These are phyloP conservation scores for Papiliotrema terrestris DNA, from an alignment of 1,284 basidiomycete genomes.

Conservation along the genomic window DNA sequence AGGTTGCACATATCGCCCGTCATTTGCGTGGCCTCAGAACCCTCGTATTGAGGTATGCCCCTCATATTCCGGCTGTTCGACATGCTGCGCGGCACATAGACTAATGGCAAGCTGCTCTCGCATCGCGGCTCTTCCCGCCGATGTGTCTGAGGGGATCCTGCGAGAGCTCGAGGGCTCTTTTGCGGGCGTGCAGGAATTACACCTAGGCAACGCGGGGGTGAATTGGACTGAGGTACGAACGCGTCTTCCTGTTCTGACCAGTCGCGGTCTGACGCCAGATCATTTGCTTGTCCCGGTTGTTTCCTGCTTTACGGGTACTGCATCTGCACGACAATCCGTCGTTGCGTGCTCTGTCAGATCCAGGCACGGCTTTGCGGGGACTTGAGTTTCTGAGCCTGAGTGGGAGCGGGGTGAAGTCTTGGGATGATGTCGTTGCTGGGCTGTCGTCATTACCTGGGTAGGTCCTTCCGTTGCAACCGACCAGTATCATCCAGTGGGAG, in stretches of 20 bases:
- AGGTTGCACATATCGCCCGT: constrained; percentile 61
- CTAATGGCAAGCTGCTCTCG: constrained; percentile 44
- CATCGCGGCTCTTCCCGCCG: constrained; percentile 59
- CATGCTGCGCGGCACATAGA: constrained; percentile 1
- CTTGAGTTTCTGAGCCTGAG: constrained; percentile 70
- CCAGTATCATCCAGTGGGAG: too few relatives aligned
- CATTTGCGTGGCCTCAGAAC: constrained; percentile 64
- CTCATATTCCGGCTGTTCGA: constrained; percentile 7
- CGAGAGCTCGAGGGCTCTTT: constrained; percentile 8
- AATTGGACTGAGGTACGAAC: constrained; percentile 67
- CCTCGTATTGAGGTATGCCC: constrained; percentile 70
- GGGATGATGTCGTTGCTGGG: constrained; percentile 57
- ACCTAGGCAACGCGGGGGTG: constrained; percentile 69
- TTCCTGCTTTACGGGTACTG: constrained; percentile 62
- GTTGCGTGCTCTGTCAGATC: neutral
- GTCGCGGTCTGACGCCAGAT: constrained; percentile 21
- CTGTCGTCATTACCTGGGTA: constrained; percentile 36
- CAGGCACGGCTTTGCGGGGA: constrained; percentile 12
- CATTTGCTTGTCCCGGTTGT: constrained; percentile 53
- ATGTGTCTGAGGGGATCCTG: constrained; percentile 27
- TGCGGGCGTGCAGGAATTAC: constrained; percentile 60
- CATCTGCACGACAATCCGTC: constrained; percentile 71
- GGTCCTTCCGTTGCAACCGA: constrained; percentile 53
- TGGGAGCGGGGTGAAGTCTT: constrained; percentile 61
- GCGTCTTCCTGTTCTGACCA: neutral